Conservation (phyloP, 164 flowering plant species). For the Protea cynaroides region DNA sequence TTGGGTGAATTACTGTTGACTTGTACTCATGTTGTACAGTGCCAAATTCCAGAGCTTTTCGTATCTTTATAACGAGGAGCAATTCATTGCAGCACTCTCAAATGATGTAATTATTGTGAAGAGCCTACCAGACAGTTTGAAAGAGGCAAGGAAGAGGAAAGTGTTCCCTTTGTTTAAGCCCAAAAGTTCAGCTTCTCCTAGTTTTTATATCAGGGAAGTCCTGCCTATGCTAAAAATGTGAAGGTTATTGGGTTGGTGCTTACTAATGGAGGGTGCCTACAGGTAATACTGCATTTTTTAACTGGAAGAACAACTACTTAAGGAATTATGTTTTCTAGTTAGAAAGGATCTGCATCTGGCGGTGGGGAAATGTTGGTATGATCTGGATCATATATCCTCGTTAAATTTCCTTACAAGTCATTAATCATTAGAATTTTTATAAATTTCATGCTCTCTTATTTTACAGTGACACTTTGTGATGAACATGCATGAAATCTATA, state of each 20-base stretch:
- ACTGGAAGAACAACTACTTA: not conserved
- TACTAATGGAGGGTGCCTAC: slow-evolving; percentile 76
- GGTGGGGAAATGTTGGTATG: too few species aligned
- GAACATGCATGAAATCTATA: too few species aligned
- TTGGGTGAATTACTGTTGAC: not conserved
- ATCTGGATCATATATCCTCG: not conserved
- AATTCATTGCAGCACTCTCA: slow-evolving; percentile 67
- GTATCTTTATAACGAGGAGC: slow-evolving; percentile 86
- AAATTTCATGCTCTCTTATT: too few species aligned
- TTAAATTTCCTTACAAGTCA: too few species aligned
- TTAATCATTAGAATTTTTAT: too few species aligned
- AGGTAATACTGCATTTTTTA: slow-evolving; percentile 39
- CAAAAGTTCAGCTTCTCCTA: slow-evolving; percentile 54
- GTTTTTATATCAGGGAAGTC: slow-evolving; percentile 51
- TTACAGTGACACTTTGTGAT: too few species aligned
- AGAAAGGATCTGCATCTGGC: too few species aligned
- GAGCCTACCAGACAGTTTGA: slow-evolving; percentile 64
- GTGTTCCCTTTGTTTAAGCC: slow-evolving; percentile 64
- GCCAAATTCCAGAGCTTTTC: slow-evolving; percentile 83
- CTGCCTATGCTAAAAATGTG: slow-evolving; percentile 57
- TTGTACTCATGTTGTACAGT: slow-evolving; percentile 36
- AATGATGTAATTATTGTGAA: slow-evolving; percentile 69
- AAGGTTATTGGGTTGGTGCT: slow-evolving; percentile 72
- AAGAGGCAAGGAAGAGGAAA: slow-evolving; percentile 57
- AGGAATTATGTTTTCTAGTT: too few species aligned